Base-by-base conservation (phyloP, 2,329 filamentous ascomycete species). In the Colletotrichum lentis region DNA sequence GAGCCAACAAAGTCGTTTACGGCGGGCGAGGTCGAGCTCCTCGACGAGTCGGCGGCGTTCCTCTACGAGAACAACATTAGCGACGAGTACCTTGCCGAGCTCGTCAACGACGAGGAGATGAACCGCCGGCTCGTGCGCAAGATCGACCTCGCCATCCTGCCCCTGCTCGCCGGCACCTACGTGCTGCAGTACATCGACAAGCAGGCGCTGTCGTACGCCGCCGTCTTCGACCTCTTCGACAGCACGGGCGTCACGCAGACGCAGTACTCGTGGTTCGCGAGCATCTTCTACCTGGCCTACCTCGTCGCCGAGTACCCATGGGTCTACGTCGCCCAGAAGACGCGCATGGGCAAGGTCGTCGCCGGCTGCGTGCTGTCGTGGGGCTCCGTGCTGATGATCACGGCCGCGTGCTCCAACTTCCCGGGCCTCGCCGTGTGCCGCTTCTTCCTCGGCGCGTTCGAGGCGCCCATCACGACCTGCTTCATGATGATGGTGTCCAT, bases 141-240 rank as follows among this genome's bases (percentile, higher is more conserved):
- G 62, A 81, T 88, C 52, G 85, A 87, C 66, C 76, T 81, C 65
- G 73, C 81, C 0, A 71, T 88, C 10, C 78, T 87, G 69, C 86
- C 85, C 0, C 76, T 87, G 6, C 80, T 88, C 3, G 80, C 79
- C 44, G 80, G 80, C 1, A 85, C 83, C 0, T 85, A 82, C 55
- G 74, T 83, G 3, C 76, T 87, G 6, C 85, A 87, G 70, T 86
- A 84, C 68, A 83, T 86, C 71, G 85, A 87, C 74, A 88, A 88
- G 75, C 81, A 84, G 69, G 82, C 84, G 0, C 76, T 87, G 5
- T 80, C 80, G 0, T 87, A 87, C 72, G 80, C 82, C 0, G 84
- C 85, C 2, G 83, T 88, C 0, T 87, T 87, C 67, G 86, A 87
- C 55, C 76, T 88, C 0, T 83, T 86, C 68, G 74, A 76, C 14